phyloP scores from a whole-genome alignment of 2,329 filamentous ascomycete species.

The Shiraia sp. region DNA sequence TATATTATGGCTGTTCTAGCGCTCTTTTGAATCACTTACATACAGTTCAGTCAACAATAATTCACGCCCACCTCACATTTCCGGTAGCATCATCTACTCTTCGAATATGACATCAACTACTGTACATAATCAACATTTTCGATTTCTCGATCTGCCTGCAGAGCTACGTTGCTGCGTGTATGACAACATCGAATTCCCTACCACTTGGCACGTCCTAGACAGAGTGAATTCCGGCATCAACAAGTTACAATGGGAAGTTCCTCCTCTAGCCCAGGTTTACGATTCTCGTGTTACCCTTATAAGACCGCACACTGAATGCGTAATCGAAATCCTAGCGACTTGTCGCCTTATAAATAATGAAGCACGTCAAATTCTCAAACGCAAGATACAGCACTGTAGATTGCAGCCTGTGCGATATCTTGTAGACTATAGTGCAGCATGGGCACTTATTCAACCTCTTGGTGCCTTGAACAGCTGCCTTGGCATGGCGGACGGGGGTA shows the following conservation, averaged over 20 bases:
- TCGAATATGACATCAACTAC: conserved; percentile 8
- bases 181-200: conserved; percentile 7
- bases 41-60: no score
- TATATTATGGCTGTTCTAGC: no score
- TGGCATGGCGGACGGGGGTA: conserved; percentile 3
- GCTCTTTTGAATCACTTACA: no score
- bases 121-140: conserved; percentile 5
- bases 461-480: conserved; percentile 7
- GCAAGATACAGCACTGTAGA: conserved; percentile 9
- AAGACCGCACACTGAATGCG: conserved; percentile 2
- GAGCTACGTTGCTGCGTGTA: conserved; percentile 14
- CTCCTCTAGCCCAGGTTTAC: conserved; percentile 6
- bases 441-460: conserved; percentile 3
- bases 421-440: conserved; percentile 14
- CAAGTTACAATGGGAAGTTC: conserved; percentile 7
- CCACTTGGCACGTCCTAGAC: conserved; percentile 9
- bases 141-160: conserved; percentile 12
- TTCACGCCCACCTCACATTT: no score
- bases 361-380: conserved; percentile 9
- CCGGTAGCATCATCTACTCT: no score
- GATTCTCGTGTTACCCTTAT: conserved; percentile 10
- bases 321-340: conserved; percentile 8
- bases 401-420: conserved; percentile 13
- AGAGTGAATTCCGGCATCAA: conserved; percentile 3
- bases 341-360: conserved; percentile 13